Base-by-base conservation (phyloP, 2,329 filamentous ascomycete species). In the Trichoderma guizhouense region DNA sequence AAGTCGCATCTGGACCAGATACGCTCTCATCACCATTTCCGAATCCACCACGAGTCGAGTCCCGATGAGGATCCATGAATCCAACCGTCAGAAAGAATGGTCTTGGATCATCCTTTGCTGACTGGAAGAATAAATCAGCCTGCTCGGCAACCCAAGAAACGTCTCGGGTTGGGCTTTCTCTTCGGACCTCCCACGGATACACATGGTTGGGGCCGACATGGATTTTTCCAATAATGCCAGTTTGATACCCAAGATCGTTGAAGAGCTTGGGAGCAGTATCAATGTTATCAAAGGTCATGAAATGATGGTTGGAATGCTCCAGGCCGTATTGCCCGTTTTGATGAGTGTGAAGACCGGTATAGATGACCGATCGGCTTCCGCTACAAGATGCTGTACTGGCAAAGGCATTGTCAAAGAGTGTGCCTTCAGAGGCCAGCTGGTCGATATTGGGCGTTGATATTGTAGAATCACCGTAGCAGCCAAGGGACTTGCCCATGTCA, bases 21-120 rank as follows among this genome's bases (percentile, higher is more conserved):
- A 68, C 65, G 21, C 11, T 28, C 15, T 68, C 65, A 15, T 68
- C 65, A 3, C 65, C 65, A n/a, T 68, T 68, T 12, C 65, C 65
- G 18, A 68, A 68, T 24, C 65, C 65, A 12, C 65, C 65, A 3
- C 65, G 65, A 24, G 65, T 68, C 1, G 65, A 68, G 26, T 68
- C 65, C 24, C 65, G 53, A 14, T 68, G 65, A 58, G 65, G 65
- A 14, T 68, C 65, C 65, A 68, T 68, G 65, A 68, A 68, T 30
- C 65, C 65, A 7, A 68, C 65, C 11, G 65, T 68, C 12, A 68
- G 53, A 43, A 68, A 58, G 24, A 68, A 68, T n/a, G 65, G 24
- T 5, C 53, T 53, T 0, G 51, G 18, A 1, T 68, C 65, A 21
- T 58, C 34, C 11, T 58, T 68, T 21, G 65, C 65, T 4, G 53